phyloP scores from a whole-genome alignment of 106 monocot species.

The Phalaenopsis aphrodite region DNA sequence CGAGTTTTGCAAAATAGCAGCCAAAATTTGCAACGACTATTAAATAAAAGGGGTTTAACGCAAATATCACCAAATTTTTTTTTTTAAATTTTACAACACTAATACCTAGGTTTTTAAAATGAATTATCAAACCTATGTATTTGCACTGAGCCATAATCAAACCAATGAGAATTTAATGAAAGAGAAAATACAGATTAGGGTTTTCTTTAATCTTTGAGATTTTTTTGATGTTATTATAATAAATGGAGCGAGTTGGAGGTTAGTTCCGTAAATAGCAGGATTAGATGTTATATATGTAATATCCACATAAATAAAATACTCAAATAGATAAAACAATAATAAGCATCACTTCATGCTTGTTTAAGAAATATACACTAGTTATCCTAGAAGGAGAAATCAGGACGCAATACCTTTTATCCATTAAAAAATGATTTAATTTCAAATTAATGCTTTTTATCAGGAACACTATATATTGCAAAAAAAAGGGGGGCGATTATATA shows the following conservation, averaged over 20 bases:
- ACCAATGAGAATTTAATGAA: background rate
- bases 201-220: background rate
- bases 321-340: background rate
- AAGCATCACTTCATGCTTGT: background rate
- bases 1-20: no score
- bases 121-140: background rate
- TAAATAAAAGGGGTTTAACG: no score
- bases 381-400: background rate
- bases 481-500: no score
- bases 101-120: background rate
- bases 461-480: background rate
- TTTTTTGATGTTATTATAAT: no score
- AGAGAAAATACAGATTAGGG: background rate
- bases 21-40: no score
- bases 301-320: background rate
- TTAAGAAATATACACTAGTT: background rate
- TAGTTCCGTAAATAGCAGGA: no score
- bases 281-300: no score
- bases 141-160: background rate
- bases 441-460: background rate
- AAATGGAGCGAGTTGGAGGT: no score
- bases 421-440: background rate
- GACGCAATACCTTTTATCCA: background rate
- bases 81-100: background rate
- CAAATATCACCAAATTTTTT: no score